Percentiles rank a stretch among this genome's conserved stretches.
Conservation (phyloP, 1,139 yeast genomes). For the Suhomyces chickasaworum region DNA sequence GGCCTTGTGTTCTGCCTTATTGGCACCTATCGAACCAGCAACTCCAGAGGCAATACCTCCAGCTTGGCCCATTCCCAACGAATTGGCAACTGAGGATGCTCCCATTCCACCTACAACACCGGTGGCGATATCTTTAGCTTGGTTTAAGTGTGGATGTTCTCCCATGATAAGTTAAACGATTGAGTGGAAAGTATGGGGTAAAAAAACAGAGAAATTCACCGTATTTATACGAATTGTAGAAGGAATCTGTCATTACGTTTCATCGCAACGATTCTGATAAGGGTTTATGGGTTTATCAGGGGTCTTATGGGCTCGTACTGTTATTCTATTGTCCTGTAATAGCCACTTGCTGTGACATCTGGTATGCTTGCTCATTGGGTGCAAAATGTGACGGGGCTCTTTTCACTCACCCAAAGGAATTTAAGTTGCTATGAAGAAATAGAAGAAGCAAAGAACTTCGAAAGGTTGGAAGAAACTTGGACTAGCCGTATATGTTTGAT, state of each 20-base stretch:
- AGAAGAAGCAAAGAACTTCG: too few relatives aligned
- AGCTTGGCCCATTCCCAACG: slow-evolving; percentile 18
- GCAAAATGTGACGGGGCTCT: not conserved
- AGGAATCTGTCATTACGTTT: not conserved
- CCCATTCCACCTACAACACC: slow-evolving; percentile 26
- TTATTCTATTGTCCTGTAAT: not conserved
- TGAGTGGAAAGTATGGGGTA: too few relatives aligned
- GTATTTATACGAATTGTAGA: not conserved
- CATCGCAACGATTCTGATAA: not conserved
- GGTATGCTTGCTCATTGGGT: not conserved
- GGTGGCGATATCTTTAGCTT: slow-evolving; percentile 23
- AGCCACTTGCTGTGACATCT: not conserved
- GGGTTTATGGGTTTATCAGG: not conserved
- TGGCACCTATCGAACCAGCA: slow-evolving; percentile 33
- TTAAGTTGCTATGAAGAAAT: not conserved
- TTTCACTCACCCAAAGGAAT: not conserved
- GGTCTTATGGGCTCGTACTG: not conserved
- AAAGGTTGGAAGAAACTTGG: not conserved
- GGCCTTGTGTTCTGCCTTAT: slow-evolving; percentile 25
- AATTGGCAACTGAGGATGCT: slow-evolving; percentile 23
- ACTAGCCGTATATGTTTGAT: too few relatives aligned
- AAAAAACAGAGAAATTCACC: not conserved
- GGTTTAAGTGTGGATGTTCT: slow-evolving; percentile 16
- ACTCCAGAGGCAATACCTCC: slow-evolving; percentile 31
- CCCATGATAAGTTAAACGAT: slow-evolving; percentile 1